Base-by-base conservation (phyloP, 2,329 filamentous ascomycete species). In the Colletotrichum sp. region DNA sequence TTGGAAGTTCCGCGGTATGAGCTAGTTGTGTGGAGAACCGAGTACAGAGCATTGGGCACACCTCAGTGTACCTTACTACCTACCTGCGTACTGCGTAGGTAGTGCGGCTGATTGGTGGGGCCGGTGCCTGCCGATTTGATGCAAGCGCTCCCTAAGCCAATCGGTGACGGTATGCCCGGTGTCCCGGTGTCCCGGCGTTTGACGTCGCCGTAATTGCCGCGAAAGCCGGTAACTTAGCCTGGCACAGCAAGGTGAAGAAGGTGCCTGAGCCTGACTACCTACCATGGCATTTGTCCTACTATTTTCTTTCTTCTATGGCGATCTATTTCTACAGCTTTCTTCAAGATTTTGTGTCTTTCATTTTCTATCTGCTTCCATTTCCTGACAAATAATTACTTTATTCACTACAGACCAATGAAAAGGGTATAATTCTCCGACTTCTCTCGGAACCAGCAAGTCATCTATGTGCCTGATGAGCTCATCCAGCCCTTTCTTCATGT, bases 381-480 rank as follows among this genome's bases (percentile, higher is more conserved):
- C n/a, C 43, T 13, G n/a, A 52, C 10, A 13, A 52, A n/a, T n/a
- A 52, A 13, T n/a, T 52, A 52, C 43, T 21, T 52, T 13, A 52
- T 52, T 52, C 10, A 21, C 43, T 52, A 52, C 43, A 24, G 43
- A 52, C 43, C n/a, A 52, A 52, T 21, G 48, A 72, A 68, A 72
- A 43, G 70, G 70, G 70, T 72, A 72, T 72, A 68, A 72, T 39
- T 67, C 30, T 60, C 48, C 39, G 61, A 55, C 32, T 34, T 32
- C 32, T 24, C 34, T 39, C 16, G n/a, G 59, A 12, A 28, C 66
- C 30, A 12, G n/a, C 21, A 57, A 52, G n/a, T 24, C 30, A 68
- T 39, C 30, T 36, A n/a, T 39, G 26, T 28, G 6, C 48, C 57
- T 60, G 57, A 15, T 26, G 57, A 28, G 28, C 43, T 52, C n/a